A percentile compares a stretch with the other conserved stretches of the same genome.
Conservation (phyloP, 805 yeast species). For the Ogataea corticis region DNA sequence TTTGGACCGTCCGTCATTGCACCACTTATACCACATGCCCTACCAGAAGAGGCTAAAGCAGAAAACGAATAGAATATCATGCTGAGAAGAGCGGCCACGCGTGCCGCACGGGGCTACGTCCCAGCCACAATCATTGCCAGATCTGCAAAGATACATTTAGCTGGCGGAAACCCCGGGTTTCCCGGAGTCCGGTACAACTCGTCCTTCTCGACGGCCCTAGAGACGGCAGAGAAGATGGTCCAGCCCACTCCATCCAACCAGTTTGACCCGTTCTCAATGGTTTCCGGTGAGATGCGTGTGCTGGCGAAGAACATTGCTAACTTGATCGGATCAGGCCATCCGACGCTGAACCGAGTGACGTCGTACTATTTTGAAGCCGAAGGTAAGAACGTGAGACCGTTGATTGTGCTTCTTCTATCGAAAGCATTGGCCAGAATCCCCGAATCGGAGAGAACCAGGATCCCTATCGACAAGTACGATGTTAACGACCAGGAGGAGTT, state of each 20-base stretch:
- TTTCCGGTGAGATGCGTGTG: conserved; percentile 88
- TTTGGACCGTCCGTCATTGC: not conserved
- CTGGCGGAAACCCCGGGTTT: not conserved
- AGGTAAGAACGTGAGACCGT: conserved; percentile 93
- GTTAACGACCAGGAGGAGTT: conserved; percentile 66
- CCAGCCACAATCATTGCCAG: not conserved
- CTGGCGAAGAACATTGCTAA: conserved; percentile 84
- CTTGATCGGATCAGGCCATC: conserved; percentile 91
- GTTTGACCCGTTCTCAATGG: conserved; percentile 86
- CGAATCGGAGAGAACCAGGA: conserved; percentile 59
- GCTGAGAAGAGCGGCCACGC: conserved; percentile 4
- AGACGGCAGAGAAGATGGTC: conserved; percentile 72
- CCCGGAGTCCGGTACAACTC: conserved; percentile 24
- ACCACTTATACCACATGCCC: not conserved
- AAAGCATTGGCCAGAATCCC: conserved; percentile 83
- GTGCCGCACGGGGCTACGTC: too few relatives aligned
- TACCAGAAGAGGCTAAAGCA: not conserved
- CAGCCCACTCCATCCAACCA: conserved; percentile 56
- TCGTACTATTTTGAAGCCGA: conserved; percentile 94
- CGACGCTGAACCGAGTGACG: conserved; percentile 88
- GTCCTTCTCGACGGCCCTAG: conserved; percentile 55
- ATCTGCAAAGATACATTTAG: not conserved
- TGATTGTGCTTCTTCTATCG: conserved; percentile 79
- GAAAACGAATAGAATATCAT: not conserved
- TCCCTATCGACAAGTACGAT: conserved; percentile 60